These are phyloP conservation scores for Picea abies DNA, from an alignment of 83 land plant species.

Conservation along the genomic window DNA sequence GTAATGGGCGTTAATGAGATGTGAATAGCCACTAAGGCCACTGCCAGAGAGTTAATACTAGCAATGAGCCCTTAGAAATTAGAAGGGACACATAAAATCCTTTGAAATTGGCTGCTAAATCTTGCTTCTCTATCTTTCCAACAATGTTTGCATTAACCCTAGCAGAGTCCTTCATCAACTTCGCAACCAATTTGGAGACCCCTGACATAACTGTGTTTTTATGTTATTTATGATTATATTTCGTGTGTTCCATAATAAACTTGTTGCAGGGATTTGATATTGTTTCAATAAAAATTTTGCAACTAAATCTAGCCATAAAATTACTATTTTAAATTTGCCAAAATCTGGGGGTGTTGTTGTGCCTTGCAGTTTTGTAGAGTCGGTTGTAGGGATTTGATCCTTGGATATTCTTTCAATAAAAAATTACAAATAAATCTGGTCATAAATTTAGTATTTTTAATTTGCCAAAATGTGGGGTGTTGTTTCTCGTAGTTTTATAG, in stretches of 20 bases:
- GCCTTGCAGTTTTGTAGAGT: not conserved
- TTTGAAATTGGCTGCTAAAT: not conserved
- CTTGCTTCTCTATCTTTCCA: not conserved
- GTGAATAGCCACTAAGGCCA: too few species aligned
- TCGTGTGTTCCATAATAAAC: not conserved
- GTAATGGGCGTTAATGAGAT: too few species aligned
- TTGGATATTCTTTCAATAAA: not conserved
- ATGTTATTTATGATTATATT: not conserved
- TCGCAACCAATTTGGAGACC: not conserved
- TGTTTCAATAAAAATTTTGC: not conserved
- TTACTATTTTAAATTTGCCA: not conserved
- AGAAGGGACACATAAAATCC: not conserved
- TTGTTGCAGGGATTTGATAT: not conserved
- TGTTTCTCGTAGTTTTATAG: not conserved
- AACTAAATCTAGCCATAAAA: not conserved
- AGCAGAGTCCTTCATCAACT: too few species aligned
- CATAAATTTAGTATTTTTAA: not conserved
- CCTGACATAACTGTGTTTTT: constrained; percentile 1
- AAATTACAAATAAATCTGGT: not conserved
- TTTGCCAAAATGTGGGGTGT: not conserved
- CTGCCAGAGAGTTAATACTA: too few species aligned
- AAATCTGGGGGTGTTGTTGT: not conserved
- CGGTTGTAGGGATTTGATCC: not conserved
- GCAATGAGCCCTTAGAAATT: too few species aligned
- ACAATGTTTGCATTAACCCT: too few species aligned